A percentile compares a stretch with the other conserved stretches of the same genome.
Evolutionary conservation across 2,329 filamentous ascomycete genomes (phyloP).

Genomic region (Pseudocercospora ulei): DNA sequence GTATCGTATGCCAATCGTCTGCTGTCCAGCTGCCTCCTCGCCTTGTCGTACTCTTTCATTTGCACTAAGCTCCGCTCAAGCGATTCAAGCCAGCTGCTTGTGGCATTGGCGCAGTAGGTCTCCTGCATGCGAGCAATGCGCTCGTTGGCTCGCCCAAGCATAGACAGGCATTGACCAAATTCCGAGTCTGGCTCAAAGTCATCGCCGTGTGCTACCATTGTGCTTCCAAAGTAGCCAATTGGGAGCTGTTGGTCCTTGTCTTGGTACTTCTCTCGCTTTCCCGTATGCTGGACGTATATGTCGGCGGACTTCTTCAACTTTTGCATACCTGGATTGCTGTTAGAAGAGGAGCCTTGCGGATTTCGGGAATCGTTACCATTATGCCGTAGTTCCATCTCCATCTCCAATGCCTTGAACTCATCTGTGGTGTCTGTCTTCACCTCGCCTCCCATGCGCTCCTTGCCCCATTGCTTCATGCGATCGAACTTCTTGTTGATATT

Average conservation of each 20-base stretch:
- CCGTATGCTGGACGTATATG: slow-evolving; percentile 76
- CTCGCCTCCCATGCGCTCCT: slow-evolving; percentile 90
- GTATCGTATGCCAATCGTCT: slow-evolving; percentile 85
- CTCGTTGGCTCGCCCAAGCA: slow-evolving; percentile 77
- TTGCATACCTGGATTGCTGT: slow-evolving; percentile 60
- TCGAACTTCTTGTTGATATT: slow-evolving; percentile 80
- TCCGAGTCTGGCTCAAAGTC: slow-evolving; percentile 87
- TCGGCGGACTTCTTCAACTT: slow-evolving; percentile 78
- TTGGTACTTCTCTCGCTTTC: slow-evolving; percentile 71
- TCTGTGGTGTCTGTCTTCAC: slow-evolving; percentile 78
- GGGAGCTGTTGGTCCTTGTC: slow-evolving; percentile 82
- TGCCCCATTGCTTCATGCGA: slow-evolving; percentile 94
- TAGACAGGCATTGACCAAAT: slow-evolving; percentile 74
- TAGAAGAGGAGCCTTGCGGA: no score
- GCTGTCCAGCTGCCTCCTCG: slow-evolving; percentile 88
- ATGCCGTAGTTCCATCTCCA: slow-evolving; percentile 79
- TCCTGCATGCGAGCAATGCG: slow-evolving; percentile 78
- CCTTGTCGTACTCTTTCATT: slow-evolving; percentile 92
- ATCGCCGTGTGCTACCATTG: slow-evolving; percentile 81
- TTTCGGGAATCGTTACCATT: slow-evolving; percentile 55
- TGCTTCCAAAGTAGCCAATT: slow-evolving; percentile 66
- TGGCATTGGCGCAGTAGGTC: slow-evolving; percentile 66
- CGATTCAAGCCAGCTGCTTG: slow-evolving; percentile 79
- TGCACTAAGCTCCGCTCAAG: slow-evolving; percentile 79
- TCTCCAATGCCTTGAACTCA: slow-evolving; percentile 81